Conservation (phyloP, 2,329 filamentous ascomycete genomes). For the Hypoxylon sp. region DNA sequence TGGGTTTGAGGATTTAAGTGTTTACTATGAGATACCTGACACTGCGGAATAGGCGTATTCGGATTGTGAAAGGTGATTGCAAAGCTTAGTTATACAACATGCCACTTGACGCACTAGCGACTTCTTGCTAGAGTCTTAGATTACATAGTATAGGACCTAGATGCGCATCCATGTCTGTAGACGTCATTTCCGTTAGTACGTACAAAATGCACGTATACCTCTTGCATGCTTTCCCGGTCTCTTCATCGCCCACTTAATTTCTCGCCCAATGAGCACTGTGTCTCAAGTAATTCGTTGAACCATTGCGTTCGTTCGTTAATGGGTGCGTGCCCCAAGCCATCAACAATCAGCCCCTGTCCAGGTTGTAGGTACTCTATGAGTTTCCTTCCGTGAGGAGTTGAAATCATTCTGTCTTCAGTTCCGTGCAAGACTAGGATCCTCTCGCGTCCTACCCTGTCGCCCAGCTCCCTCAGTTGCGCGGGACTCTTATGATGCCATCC, state of each 20-base stretch:
- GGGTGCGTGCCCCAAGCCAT: constrained; percentile 82
- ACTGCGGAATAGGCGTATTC: constrained; percentile 30
- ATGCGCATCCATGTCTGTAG: constrained; percentile 2
- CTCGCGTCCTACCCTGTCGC: constrained; percentile 77
- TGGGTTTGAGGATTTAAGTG: constrained; percentile 16
- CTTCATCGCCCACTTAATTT: constrained; percentile 57
- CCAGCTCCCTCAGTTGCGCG: constrained; percentile 75
- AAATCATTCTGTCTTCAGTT: constrained; percentile 82
- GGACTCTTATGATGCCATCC: constrained; percentile 83
- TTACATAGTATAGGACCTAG: neutral
- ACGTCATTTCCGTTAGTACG: neutral
- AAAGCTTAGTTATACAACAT: constrained; percentile 4
- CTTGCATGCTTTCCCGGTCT: neutral
- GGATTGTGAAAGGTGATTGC: neutral
- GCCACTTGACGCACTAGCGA: neutral
- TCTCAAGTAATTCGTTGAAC: constrained; percentile 75
- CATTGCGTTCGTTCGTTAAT: constrained; percentile 78
- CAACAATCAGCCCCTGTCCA: constrained; percentile 72
- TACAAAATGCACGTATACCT: neutral
- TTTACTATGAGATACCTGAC: constrained; percentile 41
- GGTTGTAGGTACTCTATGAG: constrained; percentile 76
- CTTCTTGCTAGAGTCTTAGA: constrained; percentile 1
- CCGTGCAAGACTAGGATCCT: constrained; percentile 86
- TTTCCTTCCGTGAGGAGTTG: constrained; percentile 76
- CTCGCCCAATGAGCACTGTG: constrained; percentile 67